A percentile compares a stretch with the other conserved stretches of the same genome.
Conservation (phyloP, 2,329 filamentous ascomycete species). For the Akanthomyces lecanii region DNA sequence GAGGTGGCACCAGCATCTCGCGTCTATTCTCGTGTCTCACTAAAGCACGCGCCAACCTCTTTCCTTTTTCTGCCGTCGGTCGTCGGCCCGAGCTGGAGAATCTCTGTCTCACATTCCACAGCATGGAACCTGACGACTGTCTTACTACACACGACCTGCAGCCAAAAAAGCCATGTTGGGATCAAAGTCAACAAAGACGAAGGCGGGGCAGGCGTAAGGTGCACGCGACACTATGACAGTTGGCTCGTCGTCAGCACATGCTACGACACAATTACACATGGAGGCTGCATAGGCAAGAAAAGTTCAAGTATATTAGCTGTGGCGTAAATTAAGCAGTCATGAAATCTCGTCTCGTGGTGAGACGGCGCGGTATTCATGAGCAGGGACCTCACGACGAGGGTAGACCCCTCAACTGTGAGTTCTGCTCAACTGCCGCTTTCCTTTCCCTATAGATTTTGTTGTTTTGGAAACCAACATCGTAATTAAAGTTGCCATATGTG, state of each 20-base stretch:
- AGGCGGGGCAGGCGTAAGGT: not conserved
- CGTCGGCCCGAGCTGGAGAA: not conserved
- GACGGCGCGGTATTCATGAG: slow-evolving; percentile 6
- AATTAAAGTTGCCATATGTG: slow-evolving; percentile 7
- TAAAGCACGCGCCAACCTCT: not conserved
- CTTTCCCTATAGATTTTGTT: not conserved
- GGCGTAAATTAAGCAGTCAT: slow-evolving; percentile 1
- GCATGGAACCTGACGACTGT: slow-evolving; percentile 3
- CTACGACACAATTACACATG: not conserved
- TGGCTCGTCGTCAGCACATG: no score
- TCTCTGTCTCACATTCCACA: slow-evolving; percentile 22
- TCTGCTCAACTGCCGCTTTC: not conserved
- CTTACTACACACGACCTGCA: slow-evolving; percentile 1
- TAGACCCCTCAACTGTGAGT: not conserved
- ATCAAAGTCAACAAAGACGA: not conserved
- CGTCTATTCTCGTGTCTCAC: not conserved
- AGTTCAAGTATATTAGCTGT: slow-evolving; percentile 2
- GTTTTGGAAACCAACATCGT: not conserved
- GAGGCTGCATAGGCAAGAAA: not conserved
- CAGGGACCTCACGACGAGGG: not conserved
- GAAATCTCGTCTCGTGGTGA: slow-evolving; percentile 16
- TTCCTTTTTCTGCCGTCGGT: not conserved
- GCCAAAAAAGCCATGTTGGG: not conserved
- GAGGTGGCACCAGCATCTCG: not conserved
- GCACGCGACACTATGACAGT: not conserved